phyloP scores from a whole-genome alignment of 306 rosid genomes.

The Potentilla sterilis region DNA sequence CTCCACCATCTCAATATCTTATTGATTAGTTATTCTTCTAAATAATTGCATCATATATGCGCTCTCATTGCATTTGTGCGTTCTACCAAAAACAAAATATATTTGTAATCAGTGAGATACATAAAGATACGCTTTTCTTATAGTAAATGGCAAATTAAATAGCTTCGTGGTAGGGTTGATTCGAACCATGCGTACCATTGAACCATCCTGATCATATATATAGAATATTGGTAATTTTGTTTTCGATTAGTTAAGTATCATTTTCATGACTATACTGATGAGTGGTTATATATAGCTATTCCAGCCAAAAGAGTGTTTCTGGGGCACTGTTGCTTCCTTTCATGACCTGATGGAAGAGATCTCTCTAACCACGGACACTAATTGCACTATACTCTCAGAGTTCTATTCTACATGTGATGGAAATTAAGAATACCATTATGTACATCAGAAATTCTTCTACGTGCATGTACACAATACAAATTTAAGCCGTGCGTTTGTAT shows the following conservation, averaged over 20 bases:
- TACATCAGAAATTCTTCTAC: too few relatives aligned
- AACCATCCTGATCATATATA: not conserved
- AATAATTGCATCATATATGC: not conserved
- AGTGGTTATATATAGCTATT: not conserved
- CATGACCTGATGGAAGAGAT: too few relatives aligned
- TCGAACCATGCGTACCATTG: not conserved
- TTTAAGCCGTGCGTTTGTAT: too few relatives aligned
- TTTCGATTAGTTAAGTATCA: not conserved
- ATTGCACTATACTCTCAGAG: too few relatives aligned
- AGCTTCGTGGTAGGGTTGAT: slow-evolving; percentile 6
- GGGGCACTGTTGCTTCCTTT: too few relatives aligned
- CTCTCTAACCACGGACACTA: too few relatives aligned
- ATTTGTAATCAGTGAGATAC: not conserved
- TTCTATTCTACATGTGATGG: too few relatives aligned
- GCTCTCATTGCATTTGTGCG: not conserved
- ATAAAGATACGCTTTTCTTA: not conserved
- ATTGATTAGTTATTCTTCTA: not conserved
- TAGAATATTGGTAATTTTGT: not conserved
- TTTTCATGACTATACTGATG: not conserved
- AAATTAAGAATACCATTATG: too few relatives aligned
- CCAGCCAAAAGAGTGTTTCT: not conserved
- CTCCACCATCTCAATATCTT: not conserved
- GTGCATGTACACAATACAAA: too few relatives aligned
- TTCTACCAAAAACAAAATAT: not conserved
- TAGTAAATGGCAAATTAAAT: not conserved